Base-by-base conservation (phyloP, 768 basidiomycete genomes). In the Calocybe cyanea region DNA sequence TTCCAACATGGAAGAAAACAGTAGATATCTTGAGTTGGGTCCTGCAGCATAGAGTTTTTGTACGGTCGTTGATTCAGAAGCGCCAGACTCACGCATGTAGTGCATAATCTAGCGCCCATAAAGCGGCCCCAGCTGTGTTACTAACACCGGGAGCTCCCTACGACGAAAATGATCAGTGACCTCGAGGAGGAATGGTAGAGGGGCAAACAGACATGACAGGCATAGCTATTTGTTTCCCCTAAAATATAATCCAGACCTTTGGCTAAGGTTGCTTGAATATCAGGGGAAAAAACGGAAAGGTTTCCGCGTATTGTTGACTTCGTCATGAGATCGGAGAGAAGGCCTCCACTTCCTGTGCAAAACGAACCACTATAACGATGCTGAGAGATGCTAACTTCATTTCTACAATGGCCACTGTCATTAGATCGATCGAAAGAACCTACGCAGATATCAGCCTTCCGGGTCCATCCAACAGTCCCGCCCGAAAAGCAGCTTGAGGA, bases 71-170 rank as follows among this genome's bases (percentile, higher is more conserved):
- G 9, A 18, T 19, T 8, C n/a, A n/a, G n/a, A n/a, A 8, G 14
- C 4, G 11, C 4, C 10, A 20, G 15, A 56, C 71, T 39, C 55
- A 73, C 57, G 81, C 79, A 54, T 73, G 81, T 2, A 87, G 63
- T 1, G 73, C 66, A 59, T 86, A 84, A 58, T 87, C 83, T 48
- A 85, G 63, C 9, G 73, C 68, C 84, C 84, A 87, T 15, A 87
- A 60, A 14, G 81, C 78, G 0, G 83, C 82, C 11, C 83, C 85
- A n/a, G 78, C 83, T 1, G 77, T 77, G 56, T 86, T 82, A 57
- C 80, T 82, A 8, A 83, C 82, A 2, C 77, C 78, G 36, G 75
- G 68, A 13, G 74, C 69, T 37, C 76, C 73, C 66, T 74, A 33
- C 31, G 6, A 11, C 21, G 4, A 6, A 8, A n/a, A 18, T 51